Evolutionary conservation across 2,329 filamentous ascomycete species (phyloP).

Genomic region (Pseudocercospora ulei): DNA sequence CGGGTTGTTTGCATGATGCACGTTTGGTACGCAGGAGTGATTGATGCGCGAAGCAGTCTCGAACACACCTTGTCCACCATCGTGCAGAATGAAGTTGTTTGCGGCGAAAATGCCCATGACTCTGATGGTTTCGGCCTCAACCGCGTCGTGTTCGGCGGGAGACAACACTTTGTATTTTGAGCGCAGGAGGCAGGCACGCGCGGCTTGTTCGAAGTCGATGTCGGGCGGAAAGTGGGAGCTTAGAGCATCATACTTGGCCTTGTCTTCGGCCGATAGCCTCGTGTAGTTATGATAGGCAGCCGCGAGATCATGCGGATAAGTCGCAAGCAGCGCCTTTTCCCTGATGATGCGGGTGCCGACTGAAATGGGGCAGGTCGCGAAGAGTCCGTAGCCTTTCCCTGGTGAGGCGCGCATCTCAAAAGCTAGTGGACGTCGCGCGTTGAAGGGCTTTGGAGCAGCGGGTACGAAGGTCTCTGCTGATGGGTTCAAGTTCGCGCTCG

Average conservation of each 20-base stretch:
- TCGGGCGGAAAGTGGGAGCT: constrained; percentile 16
- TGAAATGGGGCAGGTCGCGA: constrained; percentile 22
- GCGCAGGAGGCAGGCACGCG: constrained; percentile 11
- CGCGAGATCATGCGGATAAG: constrained; percentile 15
- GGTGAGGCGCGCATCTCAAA: constrained; percentile 18
- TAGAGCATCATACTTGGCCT: constrained; percentile 22
- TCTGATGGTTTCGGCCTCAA: constrained; percentile 2
- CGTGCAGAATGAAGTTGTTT: constrained; percentile 23
- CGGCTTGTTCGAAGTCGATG: constrained; percentile 21
- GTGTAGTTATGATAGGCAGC: constrained; percentile 21
- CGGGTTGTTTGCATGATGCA: constrained; percentile 21
- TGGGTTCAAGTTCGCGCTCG: background rate
- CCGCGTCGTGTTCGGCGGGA: background rate
- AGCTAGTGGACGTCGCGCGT: background rate
- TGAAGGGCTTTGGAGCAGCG: background rate
- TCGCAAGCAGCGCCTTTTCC: constrained; percentile 23
- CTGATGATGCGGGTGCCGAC: constrained; percentile 26
- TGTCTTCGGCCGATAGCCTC: constrained; percentile 16
- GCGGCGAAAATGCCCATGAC: constrained; percentile 26
- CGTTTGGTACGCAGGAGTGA: constrained; percentile 28
- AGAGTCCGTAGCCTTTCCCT: constrained; percentile 26
- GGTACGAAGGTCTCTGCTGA: constrained; percentile 2
- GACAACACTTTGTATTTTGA: background rate
- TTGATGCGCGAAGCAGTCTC: constrained; percentile 22
- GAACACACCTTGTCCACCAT: constrained; percentile 20